phyloP scores from a whole-genome alignment of 805 yeast genomes.

The Naumovozyma dairenensis region DNA sequence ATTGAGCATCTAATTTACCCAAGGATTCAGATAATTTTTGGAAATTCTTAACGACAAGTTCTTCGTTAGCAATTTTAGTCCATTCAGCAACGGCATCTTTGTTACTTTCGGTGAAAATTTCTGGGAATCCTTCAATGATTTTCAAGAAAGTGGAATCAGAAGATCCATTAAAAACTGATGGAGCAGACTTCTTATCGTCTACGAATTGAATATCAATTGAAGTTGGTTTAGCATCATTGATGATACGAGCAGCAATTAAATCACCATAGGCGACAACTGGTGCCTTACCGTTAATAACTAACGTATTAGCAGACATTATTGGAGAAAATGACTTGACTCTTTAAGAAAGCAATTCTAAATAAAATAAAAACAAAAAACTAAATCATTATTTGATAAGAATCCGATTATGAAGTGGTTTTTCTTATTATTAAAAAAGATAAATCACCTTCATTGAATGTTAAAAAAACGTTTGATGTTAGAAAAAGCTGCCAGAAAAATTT shows the following conservation, averaged over 20 bases:
- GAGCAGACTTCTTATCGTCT: constrained; percentile 60
- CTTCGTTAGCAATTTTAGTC: constrained; percentile 56
- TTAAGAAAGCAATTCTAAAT: no score
- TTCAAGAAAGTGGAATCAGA: constrained; percentile 37
- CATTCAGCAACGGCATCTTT: constrained; percentile 43
- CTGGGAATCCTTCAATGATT: constrained; percentile 46
- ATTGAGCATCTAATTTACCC: constrained; percentile 70
- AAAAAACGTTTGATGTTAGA: no score
- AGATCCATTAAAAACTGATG: constrained; percentile 39
- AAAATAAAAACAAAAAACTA: not conserved
- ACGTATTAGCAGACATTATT: constrained; percentile 31
- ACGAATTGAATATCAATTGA: constrained; percentile 53
- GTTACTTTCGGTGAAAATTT: constrained; percentile 25
- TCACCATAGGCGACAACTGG: constrained; percentile 71
- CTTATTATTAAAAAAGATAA: no score
- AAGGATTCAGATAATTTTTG: constrained; percentile 69
- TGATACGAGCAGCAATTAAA: constrained; percentile 66
- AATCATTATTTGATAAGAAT: no score
- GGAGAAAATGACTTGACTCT: no score
- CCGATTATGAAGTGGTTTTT: no score
- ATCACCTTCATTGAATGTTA: no score
- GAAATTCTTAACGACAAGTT: constrained; percentile 76
- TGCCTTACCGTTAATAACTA: constrained; percentile 79
- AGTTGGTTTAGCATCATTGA: constrained; percentile 43
- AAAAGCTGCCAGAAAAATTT: no score